Conservation (phyloP, 306 rosid species). For the Trifolium fragiferum region DNA sequence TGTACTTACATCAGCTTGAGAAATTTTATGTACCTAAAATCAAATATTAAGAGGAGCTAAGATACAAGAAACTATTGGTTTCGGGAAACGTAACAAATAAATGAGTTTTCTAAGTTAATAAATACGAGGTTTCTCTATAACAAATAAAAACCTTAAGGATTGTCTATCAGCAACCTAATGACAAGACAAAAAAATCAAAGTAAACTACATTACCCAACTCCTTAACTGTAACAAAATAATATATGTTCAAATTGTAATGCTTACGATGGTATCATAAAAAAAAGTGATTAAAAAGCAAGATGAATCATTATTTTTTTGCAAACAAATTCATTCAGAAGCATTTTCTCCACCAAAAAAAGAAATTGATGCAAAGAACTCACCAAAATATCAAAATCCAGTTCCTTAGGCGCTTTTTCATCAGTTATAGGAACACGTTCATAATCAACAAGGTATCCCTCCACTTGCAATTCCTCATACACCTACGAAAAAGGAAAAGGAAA, state of each 20-base stretch:
- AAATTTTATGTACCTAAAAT: slow-evolving; percentile 79
- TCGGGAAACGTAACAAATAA: slow-evolving; percentile 1
- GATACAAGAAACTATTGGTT: slow-evolving; percentile 30
- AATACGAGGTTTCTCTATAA: slow-evolving; percentile 15
- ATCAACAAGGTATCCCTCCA: slow-evolving; percentile 80
- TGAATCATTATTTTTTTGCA: slow-evolving; percentile 30
- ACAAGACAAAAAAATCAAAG: background rate
- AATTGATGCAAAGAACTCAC: slow-evolving; percentile 54
- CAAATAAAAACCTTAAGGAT: slow-evolving; percentile 7
- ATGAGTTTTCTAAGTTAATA: slow-evolving; percentile 9
- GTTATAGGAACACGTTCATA: slow-evolving; percentile 96
- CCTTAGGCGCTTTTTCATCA: slow-evolving; percentile 94
- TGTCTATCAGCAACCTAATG: slow-evolving; percentile 27
- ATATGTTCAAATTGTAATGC: slow-evolving; percentile 2
- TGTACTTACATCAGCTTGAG: slow-evolving; percentile 73
- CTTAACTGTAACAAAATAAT: slow-evolving; percentile 26
- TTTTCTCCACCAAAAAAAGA: background rate
- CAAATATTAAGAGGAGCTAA: slow-evolving; percentile 45
- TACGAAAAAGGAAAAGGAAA: slow-evolving; percentile 44
- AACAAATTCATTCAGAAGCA: slow-evolving; percentile 25
- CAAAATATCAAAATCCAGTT: slow-evolving; percentile 83
- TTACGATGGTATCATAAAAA: slow-evolving; percentile 12
- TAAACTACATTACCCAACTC: slow-evolving; percentile 31
- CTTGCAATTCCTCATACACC: slow-evolving; percentile 87
- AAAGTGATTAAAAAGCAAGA: background rate